Conservation (phyloP, 2,329 filamentous ascomycete genomes). For the Curvularia hawaiiensis region DNA sequence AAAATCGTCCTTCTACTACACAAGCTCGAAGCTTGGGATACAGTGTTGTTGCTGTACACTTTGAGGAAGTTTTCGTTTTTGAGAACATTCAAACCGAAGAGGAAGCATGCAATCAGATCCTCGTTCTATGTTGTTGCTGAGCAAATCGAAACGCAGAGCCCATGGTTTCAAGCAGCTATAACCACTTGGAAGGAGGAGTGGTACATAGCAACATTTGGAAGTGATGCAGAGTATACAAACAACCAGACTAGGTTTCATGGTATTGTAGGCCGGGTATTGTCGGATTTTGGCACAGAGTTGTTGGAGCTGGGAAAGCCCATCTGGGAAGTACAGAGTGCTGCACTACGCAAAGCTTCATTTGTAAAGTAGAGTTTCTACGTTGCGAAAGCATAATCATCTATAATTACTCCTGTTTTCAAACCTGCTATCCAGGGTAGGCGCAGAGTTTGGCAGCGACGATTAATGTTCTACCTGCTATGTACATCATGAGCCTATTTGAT, state of each 20-base stretch:
- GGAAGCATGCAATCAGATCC: slow-evolving; percentile 49
- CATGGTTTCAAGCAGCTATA: slow-evolving; percentile 46
- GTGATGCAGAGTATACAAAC: slow-evolving; percentile 12
- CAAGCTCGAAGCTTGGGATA: slow-evolving; percentile 51
- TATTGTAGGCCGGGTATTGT: slow-evolving; percentile 7
- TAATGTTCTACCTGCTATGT: background rate
- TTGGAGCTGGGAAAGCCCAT: slow-evolving; percentile 10
- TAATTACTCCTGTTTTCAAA: background rate
- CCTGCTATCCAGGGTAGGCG: background rate
- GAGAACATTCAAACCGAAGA: slow-evolving; percentile 53
- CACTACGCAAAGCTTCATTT: background rate
- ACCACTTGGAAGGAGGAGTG: slow-evolving; percentile 18
- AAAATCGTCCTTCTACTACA: slow-evolving; percentile 59
- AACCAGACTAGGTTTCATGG: background rate
- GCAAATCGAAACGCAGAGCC: slow-evolving; percentile 41
- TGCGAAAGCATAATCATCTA: background rate
- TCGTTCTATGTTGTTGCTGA: slow-evolving; percentile 62
- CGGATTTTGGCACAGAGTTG: slow-evolving; percentile 15
- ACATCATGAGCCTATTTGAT: too few species aligned
- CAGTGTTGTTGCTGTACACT: slow-evolving; percentile 44
- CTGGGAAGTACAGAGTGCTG: slow-evolving; percentile 15
- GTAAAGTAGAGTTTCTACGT: background rate
- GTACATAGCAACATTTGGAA: slow-evolving; percentile 20
- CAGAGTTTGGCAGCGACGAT: background rate
- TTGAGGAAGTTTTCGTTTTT: slow-evolving; percentile 54